Conservation (phyloP, 2,329 filamentous ascomycete genomes). For the Chaetomiaceae sp. region DNA sequence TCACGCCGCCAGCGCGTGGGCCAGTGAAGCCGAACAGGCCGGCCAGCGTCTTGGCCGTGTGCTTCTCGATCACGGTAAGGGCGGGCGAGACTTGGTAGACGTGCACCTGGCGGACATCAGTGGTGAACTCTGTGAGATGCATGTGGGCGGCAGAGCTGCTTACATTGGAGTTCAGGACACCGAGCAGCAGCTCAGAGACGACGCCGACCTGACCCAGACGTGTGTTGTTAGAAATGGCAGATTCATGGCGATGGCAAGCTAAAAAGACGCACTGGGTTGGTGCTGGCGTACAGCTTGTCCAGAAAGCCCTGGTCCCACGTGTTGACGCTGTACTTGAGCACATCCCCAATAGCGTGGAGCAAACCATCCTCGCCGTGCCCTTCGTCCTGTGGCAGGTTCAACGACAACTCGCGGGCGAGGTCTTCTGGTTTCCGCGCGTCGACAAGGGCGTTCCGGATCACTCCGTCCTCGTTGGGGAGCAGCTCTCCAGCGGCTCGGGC, state of each 20-base stretch:
- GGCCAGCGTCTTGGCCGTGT: constrained; percentile 67
- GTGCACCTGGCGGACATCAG: constrained; percentile 52
- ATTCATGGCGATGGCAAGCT: not conserved
- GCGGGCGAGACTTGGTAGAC: constrained; percentile 92
- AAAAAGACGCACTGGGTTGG: constrained; percentile 60
- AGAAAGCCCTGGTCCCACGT: constrained; percentile 98
- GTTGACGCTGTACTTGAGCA: constrained; percentile 85
- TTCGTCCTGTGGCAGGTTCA: constrained; percentile 50
- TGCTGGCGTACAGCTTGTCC: constrained; percentile 90
- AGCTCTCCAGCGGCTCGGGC: constrained; percentile 49
- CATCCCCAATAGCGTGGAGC: constrained; percentile 59
- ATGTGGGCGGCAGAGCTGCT: too few relatives aligned
- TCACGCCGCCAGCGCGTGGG: constrained; percentile 65
- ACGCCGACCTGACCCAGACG: constrained; percentile 58
- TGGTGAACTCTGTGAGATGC: not conserved
- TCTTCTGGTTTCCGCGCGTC: constrained; percentile 55
- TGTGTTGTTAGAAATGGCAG: not conserved
- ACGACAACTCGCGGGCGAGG: constrained; percentile 47
- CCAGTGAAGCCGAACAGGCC: constrained; percentile 69
- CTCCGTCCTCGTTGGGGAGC: constrained; percentile 32
- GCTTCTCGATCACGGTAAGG: constrained; percentile 80
- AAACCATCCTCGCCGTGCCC: constrained; percentile 67
- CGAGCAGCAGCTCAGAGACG: constrained; percentile 75
- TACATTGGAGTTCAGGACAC: constrained; percentile 84
- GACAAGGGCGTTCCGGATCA: constrained; percentile 53